Evolutionary conservation across 106 monocot species (phyloP), one percentile per base, ranked within the genome.

Genomic region (Platanthera zijinensis): DNA sequence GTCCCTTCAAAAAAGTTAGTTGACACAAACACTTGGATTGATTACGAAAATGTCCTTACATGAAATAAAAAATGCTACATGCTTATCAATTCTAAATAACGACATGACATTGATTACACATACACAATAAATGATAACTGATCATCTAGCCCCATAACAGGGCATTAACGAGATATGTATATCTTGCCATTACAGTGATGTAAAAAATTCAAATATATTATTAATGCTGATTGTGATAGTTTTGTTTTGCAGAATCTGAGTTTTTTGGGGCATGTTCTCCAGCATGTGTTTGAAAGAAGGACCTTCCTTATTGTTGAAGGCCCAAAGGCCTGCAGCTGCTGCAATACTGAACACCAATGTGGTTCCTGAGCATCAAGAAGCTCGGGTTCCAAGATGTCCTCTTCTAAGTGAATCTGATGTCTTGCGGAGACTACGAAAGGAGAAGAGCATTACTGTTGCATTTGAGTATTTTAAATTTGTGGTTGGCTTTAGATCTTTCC

Each of bases 231-330:
- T 10, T 59, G 1, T 66, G 32, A 3, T 66, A 12, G 3, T 66
- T 66, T 25, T n/a, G 8, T 66, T 66, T 66, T 66, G 25, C 66
- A 66, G 66, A 66, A 39, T 32, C 11, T 25, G 5, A 7, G 22
- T 19, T 63, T 6, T 19, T 63, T 22, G 30, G 10, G 28, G 52
- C 74, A 32, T 30, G 30, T 75, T 57, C 76, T 15, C 3, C 10
- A 74, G 28, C 69, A 87, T 90, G 90, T 83, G 72, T 83, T 71
- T 90, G 72, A 90, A 77, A 81, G 87, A 85, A 14, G 80, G 87
- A 54, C 76, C 57, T 48, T 72, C 78, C 0, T 69, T 87, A 39
- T 76, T 85, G 71, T 69, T 83, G 51, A 87, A 78, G 57, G 57
- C 75, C 14, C 77, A 69, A 53, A 84, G 61, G 48, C 73, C 78